Evolutionary conservation across 169 alveolate species (phyloP).

Genomic region (Plasmodium relictum): DNA sequence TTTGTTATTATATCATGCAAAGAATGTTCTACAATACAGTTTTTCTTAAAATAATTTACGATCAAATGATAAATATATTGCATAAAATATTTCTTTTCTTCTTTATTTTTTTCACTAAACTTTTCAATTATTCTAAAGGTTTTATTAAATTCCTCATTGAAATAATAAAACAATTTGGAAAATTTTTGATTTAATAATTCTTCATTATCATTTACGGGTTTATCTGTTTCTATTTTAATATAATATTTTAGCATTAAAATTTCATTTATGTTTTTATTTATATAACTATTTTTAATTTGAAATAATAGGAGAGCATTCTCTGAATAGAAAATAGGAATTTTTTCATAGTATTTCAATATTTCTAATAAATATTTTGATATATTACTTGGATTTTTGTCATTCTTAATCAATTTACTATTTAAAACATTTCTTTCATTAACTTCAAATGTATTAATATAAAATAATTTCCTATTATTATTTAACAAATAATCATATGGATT

Average conservation of each 20-base stretch:
- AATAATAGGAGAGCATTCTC: conserved; percentile 40
- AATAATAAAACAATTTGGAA: conserved; percentile 29
- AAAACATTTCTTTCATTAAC: conserved; percentile 8
- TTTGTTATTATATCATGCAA: too few relatives aligned
- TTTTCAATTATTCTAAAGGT: conserved; percentile 28
- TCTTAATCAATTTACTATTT: conserved; percentile 19
- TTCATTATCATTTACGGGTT: neutral
- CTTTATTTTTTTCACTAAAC: conserved; percentile 5
- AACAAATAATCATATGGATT: too few relatives aligned
- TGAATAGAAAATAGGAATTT: conserved; percentile 19
- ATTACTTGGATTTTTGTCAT: conserved; percentile 12
- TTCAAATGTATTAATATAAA: too few relatives aligned
- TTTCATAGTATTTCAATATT: conserved; percentile 41
- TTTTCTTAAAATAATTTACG: conserved; percentile 7
- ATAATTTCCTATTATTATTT: too few relatives aligned
- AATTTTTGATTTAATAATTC: conserved; percentile 14
- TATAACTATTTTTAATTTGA: conserved; percentile 42
- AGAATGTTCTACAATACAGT: neutral
- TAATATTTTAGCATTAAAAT: conserved; percentile 59
- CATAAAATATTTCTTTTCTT: neutral
- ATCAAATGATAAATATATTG: conserved; percentile 8
- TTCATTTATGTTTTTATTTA: conserved; percentile 48
- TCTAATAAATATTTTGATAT: conserved; percentile 65
- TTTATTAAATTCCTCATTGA: conserved; percentile 46
- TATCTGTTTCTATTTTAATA: conserved; percentile 27